Evolutionary conservation across 2,329 filamentous ascomycete species (phyloP).

Genomic region (Exserohilum turcica): DNA sequence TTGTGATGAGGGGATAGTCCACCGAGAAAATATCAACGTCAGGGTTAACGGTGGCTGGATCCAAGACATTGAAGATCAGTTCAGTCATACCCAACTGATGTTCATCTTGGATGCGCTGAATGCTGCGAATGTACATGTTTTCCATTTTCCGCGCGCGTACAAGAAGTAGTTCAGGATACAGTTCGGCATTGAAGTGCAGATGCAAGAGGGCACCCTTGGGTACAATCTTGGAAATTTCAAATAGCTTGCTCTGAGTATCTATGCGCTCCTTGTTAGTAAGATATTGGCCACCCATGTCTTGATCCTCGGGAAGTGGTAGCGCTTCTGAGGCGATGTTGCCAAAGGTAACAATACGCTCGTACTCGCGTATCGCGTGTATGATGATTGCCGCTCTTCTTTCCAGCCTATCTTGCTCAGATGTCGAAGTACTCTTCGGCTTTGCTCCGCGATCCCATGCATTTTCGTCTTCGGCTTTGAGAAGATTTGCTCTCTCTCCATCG

Average conservation of each 20-base stretch:
- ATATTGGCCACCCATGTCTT: conserved; percentile 56
- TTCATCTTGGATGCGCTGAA: conserved; percentile 52
- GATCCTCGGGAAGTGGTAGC: conserved; percentile 45
- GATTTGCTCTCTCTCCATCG: conserved; percentile 20
- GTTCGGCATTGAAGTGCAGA: conserved; percentile 78
- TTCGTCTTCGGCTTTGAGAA: conserved; percentile 40
- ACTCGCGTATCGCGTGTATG: conserved; percentile 48
- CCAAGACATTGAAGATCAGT: conserved; percentile 64
- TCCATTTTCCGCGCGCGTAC: conserved; percentile 57
- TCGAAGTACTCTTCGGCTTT: conserved; percentile 14
- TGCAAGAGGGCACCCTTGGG: conserved; percentile 77
- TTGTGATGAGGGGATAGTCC: conserved; percentile 2
- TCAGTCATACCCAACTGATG: conserved; percentile 51
- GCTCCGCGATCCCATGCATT: conserved; percentile 47
- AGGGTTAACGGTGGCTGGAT: conserved; percentile 29
- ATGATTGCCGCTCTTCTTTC: conserved; percentile 45
- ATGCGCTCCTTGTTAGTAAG: conserved; percentile 53
- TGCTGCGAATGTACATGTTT: conserved; percentile 72
- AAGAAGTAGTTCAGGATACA: conserved; percentile 66
- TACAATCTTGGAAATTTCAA: conserved; percentile 61
- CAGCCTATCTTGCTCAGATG: conserved; percentile 18
- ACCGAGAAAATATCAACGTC: conserved; percentile 55
- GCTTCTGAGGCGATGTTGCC: conserved; percentile 52
- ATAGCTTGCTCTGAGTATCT: conserved; percentile 60
- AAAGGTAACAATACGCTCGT: conserved; percentile 49